Conservation (phyloP, 345 rosid species). For the Eucalyptus camaldulensis region DNA sequence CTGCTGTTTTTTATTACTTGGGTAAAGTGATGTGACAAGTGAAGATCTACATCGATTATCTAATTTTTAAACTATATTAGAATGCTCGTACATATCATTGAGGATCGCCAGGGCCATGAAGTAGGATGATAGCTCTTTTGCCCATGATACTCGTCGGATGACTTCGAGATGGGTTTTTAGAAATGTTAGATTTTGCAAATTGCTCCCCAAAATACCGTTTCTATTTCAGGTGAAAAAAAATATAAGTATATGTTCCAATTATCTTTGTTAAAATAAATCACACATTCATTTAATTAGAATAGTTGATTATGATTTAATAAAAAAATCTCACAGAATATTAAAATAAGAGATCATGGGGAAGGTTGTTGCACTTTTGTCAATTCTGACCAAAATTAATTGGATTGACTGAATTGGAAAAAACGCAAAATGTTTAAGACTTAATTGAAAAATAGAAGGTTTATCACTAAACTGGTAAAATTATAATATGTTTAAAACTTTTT, state of each 20-base stretch:
- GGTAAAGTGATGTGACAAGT: background rate
- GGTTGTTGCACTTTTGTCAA: no score
- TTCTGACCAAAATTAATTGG: no score
- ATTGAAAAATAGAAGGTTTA: no score
- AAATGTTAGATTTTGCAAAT: background rate
- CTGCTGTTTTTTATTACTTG: background rate
- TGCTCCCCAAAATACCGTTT: background rate
- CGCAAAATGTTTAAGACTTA: fast-evolving
- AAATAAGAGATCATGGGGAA: background rate
- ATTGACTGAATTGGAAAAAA: fast-evolving
- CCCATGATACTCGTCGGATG: background rate
- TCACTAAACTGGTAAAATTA: no score
- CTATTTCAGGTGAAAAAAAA: background rate
- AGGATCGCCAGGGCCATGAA: background rate
- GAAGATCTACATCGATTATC: background rate
- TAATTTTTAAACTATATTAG: background rate
- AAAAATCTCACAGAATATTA: background rate
- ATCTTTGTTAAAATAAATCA: background rate
- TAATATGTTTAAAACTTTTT: no score
- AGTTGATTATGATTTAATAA: background rate
- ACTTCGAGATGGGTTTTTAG: background rate
- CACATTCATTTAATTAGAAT: background rate
- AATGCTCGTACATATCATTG: background rate
- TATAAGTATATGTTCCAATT: background rate
- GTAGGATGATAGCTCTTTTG: background rate